A percentile compares a stretch with the other conserved stretches of the same genome.
These are phyloP conservation scores for Rhodocollybia butyracea DNA, from an alignment of 768 basidiomycete species.

Conservation along the genomic window DNA sequence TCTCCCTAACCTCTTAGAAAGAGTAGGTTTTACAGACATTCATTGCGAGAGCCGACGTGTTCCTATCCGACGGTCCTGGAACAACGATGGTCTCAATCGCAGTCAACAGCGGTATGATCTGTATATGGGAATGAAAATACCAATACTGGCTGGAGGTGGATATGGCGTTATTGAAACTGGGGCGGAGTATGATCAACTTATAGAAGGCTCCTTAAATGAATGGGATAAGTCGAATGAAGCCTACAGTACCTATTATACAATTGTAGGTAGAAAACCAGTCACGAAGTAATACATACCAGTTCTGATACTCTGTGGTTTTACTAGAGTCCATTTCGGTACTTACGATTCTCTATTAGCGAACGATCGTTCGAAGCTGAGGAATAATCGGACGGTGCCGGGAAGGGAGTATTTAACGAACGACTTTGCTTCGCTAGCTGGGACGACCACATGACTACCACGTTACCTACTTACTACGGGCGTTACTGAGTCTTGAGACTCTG, in stretches of 20 bases:
- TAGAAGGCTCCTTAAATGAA: neutral
- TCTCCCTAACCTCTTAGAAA: neutral
- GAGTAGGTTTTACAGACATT: neutral
- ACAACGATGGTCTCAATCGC: neutral
- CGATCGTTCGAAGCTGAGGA: no score
- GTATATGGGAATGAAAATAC: neutral
- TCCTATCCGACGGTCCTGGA: neutral
- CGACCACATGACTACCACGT: no score
- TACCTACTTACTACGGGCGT: no score
- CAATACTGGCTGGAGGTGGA: neutral
- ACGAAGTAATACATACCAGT: no score
- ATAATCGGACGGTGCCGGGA: no score
- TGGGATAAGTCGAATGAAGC: slow-evolving; percentile 1
- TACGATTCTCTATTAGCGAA: no score
- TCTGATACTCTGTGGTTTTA: no score
- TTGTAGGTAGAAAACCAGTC: neutral
- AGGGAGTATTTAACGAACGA: no score
- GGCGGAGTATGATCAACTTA: neutral
- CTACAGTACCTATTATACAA: neutral
- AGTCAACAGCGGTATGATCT: neutral
- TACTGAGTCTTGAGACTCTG: no score
- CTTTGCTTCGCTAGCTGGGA: no score
- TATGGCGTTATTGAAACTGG: neutral
- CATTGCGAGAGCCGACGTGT: neutral
- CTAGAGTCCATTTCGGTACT: no score